Evolutionary conservation across 768 basidiomycete species (phyloP), one percentile per base, ranked within the genome.

Genomic region (Leccinum rimulosum): DNA sequence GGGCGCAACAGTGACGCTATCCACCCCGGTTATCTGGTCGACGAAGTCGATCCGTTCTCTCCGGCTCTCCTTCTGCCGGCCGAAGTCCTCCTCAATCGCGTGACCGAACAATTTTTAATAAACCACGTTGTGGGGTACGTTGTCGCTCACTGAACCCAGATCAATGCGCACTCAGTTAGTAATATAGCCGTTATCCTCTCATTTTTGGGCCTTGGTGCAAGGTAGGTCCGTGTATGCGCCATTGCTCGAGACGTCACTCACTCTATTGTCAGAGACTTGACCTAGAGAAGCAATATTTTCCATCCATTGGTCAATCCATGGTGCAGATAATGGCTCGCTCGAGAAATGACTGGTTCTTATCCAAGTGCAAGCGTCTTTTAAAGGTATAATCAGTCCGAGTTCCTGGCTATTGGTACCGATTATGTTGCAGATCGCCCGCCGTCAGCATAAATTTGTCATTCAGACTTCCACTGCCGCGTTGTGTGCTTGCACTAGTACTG

Each of bases 161-260:
- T 54, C 54, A 59, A 64, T 61, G 51, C 62, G 33, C 36, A 54
- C 36, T 56, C 19, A 22, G 68, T 49, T 22, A 35, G 31, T 33
- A 12, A 36, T 45, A 33, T 64, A 92, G 91, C 66, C 84, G 85
- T 3, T 91, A 91, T 73, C 91, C 91, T 22, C 76, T 90, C 40
- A 82, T 91, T 57, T 93, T 92, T 69, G 91, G 91, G 3, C 71
- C 77, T 28, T 85, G 85, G 84, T 77, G 79, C 67, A 79, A 80
- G 76, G 89, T 87, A 75, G 56, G 71, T 69, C 45, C 54, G 48
- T 56, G 50, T 61, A 58, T 55, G 55, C 58, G 49, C 50, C 52
- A 38, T 31, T 30, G 54, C 50, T 59, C 52, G 43, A 28, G 52
- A 49, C 28, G 47, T 56, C 22, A 55, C 43, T 35, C 17, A 52